phyloP scores from a whole-genome alignment of 73 alveolate species.

The Breviolum minutum region DNA sequence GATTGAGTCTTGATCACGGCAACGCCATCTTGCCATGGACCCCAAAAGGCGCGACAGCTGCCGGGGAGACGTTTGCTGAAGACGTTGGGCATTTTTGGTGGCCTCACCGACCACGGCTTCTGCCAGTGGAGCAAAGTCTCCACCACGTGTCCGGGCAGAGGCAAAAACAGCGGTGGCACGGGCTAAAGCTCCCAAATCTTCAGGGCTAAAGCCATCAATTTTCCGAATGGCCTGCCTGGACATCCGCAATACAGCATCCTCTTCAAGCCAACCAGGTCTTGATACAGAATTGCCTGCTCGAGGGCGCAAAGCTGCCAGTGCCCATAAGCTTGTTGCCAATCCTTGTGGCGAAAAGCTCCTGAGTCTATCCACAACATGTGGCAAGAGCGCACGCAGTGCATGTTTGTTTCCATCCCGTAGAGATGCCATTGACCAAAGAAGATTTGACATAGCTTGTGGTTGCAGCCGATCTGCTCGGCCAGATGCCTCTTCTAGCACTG shows the following conservation, averaged over 20 bases:
- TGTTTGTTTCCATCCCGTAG: constrained; percentile 18
- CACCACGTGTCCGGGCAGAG: constrained; percentile 18
- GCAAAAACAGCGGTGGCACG: constrained; percentile 28
- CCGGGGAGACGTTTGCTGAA: not conserved
- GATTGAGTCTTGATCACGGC: constrained; percentile 21
- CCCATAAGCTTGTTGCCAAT: constrained; percentile 60
- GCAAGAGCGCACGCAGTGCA: constrained; percentile 36
- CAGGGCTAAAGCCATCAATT: not conserved
- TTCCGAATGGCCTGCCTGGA: constrained; percentile 18
- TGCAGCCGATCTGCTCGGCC: constrained; percentile 19
- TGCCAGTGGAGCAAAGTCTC: constrained; percentile 27
- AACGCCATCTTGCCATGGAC: constrained; percentile 38
- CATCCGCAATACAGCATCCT: constrained; percentile 51
- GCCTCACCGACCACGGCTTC: constrained; percentile 60
- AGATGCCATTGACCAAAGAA: constrained; percentile 60
- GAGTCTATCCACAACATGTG: constrained; percentile 55
- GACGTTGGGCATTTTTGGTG: not conserved
- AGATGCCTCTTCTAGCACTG: constrained; percentile 29
- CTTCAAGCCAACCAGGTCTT: constrained; percentile 65
- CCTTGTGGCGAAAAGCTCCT: constrained; percentile 67
- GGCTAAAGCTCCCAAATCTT: constrained; percentile 38
- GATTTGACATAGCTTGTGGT: constrained; percentile 56
- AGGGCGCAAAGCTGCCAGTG: constrained; percentile 74
- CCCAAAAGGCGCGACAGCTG: constrained; percentile 23
- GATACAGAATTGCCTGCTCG: not conserved